Evolutionary conservation across 2,329 filamentous ascomycete genomes (phyloP).

Genomic region (Tolypocladium nubicola): DNA sequence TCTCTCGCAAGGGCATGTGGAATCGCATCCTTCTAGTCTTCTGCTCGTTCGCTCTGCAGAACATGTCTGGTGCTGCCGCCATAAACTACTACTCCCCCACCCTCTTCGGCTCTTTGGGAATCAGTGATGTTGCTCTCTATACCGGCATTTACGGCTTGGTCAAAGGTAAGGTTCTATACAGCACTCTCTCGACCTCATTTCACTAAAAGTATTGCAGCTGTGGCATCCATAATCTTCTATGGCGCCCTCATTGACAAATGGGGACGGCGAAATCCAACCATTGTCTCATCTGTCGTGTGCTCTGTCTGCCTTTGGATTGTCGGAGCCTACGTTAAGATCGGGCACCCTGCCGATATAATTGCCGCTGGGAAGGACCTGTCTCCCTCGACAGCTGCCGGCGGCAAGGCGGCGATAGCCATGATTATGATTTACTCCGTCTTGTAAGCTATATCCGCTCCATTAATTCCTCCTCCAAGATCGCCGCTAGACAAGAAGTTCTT

Average conservation of each 20-base stretch:
- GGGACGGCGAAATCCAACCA: too few relatives aligned
- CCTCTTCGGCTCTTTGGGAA: too few relatives aligned
- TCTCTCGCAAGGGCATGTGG: slow-evolving; percentile 27
- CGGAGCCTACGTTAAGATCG: slow-evolving; percentile 41
- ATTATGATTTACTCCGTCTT: slow-evolving; percentile 45
- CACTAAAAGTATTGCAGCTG: too few relatives aligned
- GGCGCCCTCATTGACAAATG: too few relatives aligned
- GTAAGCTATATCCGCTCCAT: slow-evolving; percentile 16
- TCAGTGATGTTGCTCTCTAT: too few relatives aligned
- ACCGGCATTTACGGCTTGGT: too few relatives aligned
- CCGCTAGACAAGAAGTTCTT: neutral
- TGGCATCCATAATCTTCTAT: too few relatives aligned
- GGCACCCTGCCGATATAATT: slow-evolving; percentile 34
- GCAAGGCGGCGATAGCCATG: slow-evolving; percentile 41
- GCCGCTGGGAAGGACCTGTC: slow-evolving; percentile 29
- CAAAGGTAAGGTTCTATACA: too few relatives aligned
- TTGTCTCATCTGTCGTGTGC: too few relatives aligned
- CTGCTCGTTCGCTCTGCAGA: slow-evolving; percentile 26
- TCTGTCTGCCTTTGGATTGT: slow-evolving; percentile 38
- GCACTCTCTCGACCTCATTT: too few relatives aligned
- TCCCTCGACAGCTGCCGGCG: slow-evolving; percentile 31
- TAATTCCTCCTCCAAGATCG: too few relatives aligned
- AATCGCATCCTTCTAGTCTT: slow-evolving; percentile 27
- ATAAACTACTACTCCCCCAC: slow-evolving; percentile 27
- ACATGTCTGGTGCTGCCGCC: slow-evolving; percentile 28